Evolutionary conservation across 2,329 filamentous ascomycete species (phyloP).

Genomic region (Fusarium anguioides): DNA sequence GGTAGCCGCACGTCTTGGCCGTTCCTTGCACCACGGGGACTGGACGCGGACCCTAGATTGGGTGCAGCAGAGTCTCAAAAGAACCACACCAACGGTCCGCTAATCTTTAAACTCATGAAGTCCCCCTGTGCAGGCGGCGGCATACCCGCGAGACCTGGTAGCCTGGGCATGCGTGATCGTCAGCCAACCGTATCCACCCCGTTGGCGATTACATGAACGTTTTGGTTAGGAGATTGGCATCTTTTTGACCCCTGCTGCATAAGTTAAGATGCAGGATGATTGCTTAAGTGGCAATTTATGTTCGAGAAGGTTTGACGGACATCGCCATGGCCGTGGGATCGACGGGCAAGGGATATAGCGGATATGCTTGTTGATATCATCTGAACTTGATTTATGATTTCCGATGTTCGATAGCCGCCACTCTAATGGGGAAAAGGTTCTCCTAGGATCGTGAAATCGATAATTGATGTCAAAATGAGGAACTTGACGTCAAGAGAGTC

Average conservation of each 20-base stretch:
- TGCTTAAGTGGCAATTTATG: not conserved
- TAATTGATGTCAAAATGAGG: fast-evolving
- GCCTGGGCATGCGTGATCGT: not conserved
- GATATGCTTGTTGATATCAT: not conserved
- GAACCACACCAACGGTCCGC: constrained; percentile 10
- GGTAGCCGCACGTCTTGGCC: constrained; percentile 13
- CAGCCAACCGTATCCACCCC: constrained; percentile 23
- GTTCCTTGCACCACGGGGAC: constrained; percentile 35
- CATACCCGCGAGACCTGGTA: constrained; percentile 1
- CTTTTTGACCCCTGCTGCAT: constrained; percentile 1
- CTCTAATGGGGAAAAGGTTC: fast-evolving
- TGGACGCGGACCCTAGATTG: constrained; percentile 15
- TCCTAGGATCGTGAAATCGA: fast-evolving
- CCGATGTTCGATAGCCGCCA: not conserved
- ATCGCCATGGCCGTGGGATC: constrained; percentile 1
- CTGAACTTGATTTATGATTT: not conserved
- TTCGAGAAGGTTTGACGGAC: not conserved
- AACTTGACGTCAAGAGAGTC: not conserved
- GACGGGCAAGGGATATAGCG: not conserved
- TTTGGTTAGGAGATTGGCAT: not conserved
- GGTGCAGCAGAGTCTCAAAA: constrained; percentile 1
- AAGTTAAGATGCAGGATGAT: not conserved
- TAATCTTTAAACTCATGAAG: constrained; percentile 9
- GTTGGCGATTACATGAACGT: constrained; percentile 8
- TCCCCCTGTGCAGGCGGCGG: constrained; percentile 23